These are phyloP conservation scores for Fusarium luffae DNA, from an alignment of 2,329 filamentous ascomycete species.

Conservation along the genomic window DNA sequence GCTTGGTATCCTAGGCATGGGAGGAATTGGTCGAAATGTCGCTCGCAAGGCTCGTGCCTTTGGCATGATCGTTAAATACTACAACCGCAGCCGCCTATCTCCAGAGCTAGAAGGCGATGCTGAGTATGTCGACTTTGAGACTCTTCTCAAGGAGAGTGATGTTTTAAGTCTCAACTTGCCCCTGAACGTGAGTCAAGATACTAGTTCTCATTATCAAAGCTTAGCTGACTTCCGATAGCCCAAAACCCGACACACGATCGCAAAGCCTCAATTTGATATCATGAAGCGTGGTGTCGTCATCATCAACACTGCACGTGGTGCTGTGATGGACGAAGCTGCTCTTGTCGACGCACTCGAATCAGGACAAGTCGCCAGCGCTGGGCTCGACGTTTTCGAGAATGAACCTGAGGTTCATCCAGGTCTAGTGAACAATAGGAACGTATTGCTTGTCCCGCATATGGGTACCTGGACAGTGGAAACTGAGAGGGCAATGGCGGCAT, in stretches of 20 bases:
- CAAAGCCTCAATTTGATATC: slow-evolving; percentile 73
- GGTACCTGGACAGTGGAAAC: slow-evolving; percentile 82
- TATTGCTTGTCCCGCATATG: slow-evolving; percentile 85
- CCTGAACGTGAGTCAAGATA: slow-evolving; percentile 72
- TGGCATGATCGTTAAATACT: slow-evolving; percentile 79
- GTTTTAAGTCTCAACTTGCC: slow-evolving; percentile 84
- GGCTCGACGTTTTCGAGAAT: slow-evolving; percentile 85
- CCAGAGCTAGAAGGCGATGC: slow-evolving; percentile 68
- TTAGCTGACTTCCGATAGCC: slow-evolving; percentile 49
- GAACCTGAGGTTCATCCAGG: slow-evolving; percentile 82
- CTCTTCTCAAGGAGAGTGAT: slow-evolving; percentile 75
- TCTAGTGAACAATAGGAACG: slow-evolving; percentile 74
- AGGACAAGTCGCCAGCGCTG: slow-evolving; percentile 76
- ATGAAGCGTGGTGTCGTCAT: slow-evolving; percentile 85
- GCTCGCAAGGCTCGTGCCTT: slow-evolving; percentile 80
- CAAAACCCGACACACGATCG: slow-evolving; percentile 80
- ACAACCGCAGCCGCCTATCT: slow-evolving; percentile 73
- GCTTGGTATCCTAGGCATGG: slow-evolving; percentile 86
- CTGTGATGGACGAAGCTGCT: slow-evolving; percentile 83
- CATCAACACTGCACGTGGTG: slow-evolving; percentile 85
- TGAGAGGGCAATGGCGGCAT: slow-evolving; percentile 76
- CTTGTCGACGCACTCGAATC: slow-evolving; percentile 77
- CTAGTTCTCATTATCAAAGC: not conserved
- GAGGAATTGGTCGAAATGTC: slow-evolving; percentile 82
- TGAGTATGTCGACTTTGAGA: slow-evolving; percentile 78